These are phyloP conservation scores for Isoetes taiwanensis DNA, from an alignment of 75 land plant species.

Conservation along the genomic window DNA sequence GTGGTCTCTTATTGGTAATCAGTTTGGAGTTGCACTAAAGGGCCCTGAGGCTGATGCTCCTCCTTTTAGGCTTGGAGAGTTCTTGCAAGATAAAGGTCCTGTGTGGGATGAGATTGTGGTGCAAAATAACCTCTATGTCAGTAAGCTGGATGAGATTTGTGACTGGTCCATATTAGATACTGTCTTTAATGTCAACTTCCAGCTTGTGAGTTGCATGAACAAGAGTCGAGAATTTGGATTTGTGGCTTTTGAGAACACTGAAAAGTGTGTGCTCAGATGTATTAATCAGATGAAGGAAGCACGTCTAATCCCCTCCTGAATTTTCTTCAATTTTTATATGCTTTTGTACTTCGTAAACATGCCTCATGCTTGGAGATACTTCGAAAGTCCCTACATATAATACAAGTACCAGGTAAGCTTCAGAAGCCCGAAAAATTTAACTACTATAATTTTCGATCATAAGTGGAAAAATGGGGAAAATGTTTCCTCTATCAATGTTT, in stretches of 20 bases:
- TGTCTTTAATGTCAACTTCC: conserved; percentile 8
- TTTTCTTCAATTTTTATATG: too few relatives aligned
- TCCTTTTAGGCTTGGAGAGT: conserved; percentile 33
- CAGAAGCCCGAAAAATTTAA: too few relatives aligned
- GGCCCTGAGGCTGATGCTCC: too few relatives aligned
- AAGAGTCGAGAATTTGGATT: conserved; percentile 86
- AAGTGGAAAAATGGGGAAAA: too few relatives aligned
- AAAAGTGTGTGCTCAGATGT: conserved; percentile 30
- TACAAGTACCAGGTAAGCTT: too few relatives aligned
- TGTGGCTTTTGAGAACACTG: conserved; percentile 51
- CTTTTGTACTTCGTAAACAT: too few relatives aligned
- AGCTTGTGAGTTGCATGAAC: conserved; percentile 40
- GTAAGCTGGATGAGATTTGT: conserved; percentile 44
- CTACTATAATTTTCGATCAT: too few relatives aligned
- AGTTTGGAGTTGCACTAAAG: conserved; percentile 31
- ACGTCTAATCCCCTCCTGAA: conserved; percentile 66
- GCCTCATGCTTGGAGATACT: too few relatives aligned
- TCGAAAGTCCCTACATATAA: too few relatives aligned
- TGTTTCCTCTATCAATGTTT: too few relatives aligned
- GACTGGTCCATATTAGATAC: conserved; percentile 55
- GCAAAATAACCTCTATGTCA: conserved; percentile 26
- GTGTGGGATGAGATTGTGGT: conserved; percentile 72
- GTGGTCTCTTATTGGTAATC: conserved; percentile 51
- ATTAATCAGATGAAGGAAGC: conserved; percentile 51
- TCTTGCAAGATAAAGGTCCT: conserved; percentile 44